Base-by-base conservation (phyloP, 2,329 filamentous ascomycete genomes). In the Xylaria sp. region DNA sequence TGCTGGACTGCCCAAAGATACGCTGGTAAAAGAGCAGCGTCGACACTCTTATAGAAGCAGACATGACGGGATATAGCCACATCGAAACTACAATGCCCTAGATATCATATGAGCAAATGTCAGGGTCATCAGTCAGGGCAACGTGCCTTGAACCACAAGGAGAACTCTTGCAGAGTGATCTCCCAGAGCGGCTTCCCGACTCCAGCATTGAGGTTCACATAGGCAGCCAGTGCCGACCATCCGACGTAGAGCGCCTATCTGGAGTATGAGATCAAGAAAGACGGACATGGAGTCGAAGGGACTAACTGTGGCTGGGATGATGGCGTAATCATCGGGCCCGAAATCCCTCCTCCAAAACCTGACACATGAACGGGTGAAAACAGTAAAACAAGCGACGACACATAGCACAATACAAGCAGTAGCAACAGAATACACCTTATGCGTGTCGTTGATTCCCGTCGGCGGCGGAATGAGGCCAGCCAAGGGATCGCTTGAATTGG, bases 171-270 rank as follows among this genome's bases (percentile, higher is more conserved):
- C 1, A 64, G 2, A 2, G 64, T 66, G 42, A 67, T 62, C 29
- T 67, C 65, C 50, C 56, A 61, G 1, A 66, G 54, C 1, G 64
- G 65, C 48, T 67, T 67, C 18, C 59, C 64, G 9, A 63, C 55
- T 2, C 64, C 64, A n/a, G 60, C 58, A 39, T 59, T 46, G 11
- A 66, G 49, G 39, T 59, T 56, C 18, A 57, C 38, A 34, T 65
- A 67, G 2, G 39, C 56, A 5, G 57, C 53, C 48, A 67, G 57
- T 2, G 45, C 39, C 4, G 56, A 58, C 59, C 59, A 63, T 7
- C 59, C 62, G 8, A 65, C 22, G 39, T 63, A 66, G 1, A 65
- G 40, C 7, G 61, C 13, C 63, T 66, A 46, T 2, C 39, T 19
- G 4, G 20, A 16, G 13, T 18, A 5, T 2, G 13, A 2, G 42